Conservation (phyloP, 345 rosid genomes). For the Crucihimalaya himalaica region DNA sequence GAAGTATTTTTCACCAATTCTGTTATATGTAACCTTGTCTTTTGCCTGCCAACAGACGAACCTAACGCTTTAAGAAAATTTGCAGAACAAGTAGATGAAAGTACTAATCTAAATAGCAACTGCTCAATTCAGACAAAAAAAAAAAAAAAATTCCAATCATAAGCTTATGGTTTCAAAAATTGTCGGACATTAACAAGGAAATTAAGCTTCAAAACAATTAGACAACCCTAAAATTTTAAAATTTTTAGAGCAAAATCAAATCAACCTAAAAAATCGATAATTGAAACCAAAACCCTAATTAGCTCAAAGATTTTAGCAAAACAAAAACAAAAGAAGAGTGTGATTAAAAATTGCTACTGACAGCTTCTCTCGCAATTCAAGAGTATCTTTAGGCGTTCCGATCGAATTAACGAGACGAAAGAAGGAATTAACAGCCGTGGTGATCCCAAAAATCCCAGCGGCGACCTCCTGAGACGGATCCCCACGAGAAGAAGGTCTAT, state of each 20-base stretch:
- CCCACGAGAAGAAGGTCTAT: constrained; percentile 30
- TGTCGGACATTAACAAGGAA: not conserved
- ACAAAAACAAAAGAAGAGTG: not conserved
- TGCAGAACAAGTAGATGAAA: constrained; percentile 1
- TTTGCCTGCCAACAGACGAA: constrained; percentile 49
- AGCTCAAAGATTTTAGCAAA: not conserved
- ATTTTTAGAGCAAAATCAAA: not conserved
- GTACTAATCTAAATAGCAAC: not conserved
- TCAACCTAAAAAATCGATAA: not conserved
- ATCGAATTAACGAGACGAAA: constrained; percentile 72
- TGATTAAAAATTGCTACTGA: constrained; percentile 24
- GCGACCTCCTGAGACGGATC: constrained; percentile 69
- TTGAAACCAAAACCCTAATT: constrained; percentile 11
- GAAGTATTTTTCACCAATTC: constrained; percentile 74
- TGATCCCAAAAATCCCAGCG: constrained; percentile 69
- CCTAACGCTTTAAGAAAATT: not conserved
- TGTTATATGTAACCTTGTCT: constrained; percentile 60
- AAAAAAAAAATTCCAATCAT: not conserved
- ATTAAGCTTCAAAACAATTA: no score
- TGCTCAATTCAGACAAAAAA: not conserved
- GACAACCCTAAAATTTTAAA: not conserved
- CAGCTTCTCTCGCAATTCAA: constrained; percentile 67
- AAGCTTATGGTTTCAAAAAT: not conserved
- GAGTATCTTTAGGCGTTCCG: constrained; percentile 75
- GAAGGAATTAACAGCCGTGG: constrained; percentile 67